Percentiles rank a stretch among this genome's conserved stretches.
phyloP scores from a whole-genome alignment of 495 filamentous ascomycete genomes.

The Lineolata rhizophorae region DNA sequence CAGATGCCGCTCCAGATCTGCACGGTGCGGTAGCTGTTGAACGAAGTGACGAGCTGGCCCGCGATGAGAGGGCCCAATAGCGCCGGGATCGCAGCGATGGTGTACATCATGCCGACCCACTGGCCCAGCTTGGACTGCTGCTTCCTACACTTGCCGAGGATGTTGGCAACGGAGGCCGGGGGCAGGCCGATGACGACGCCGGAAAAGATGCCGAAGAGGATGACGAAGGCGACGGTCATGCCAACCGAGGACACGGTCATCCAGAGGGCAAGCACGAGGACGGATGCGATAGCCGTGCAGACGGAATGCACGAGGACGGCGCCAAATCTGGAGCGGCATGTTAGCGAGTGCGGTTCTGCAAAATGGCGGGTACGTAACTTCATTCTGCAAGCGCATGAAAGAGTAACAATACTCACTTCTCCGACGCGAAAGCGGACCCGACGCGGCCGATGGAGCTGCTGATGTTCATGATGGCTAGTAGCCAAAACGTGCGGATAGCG shows the following conservation, averaged over 20 bases:
- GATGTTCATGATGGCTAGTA: slow-evolving; percentile 22
- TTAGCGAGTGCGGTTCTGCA: not conserved
- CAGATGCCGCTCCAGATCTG: slow-evolving; percentile 16
- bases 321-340: slow-evolving; percentile 9
- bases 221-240: slow-evolving; percentile 18
- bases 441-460: slow-evolving; percentile 18
- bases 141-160: slow-evolving; percentile 10
- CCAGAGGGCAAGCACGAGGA: slow-evolving; percentile 20
- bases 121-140: slow-evolving; percentile 17
- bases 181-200: slow-evolving; percentile 22
- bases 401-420: slow-evolving; percentile 6
- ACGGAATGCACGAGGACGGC: slow-evolving; percentile 18
- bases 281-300: slow-evolving; percentile 12
- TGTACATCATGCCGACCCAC: slow-evolving; percentile 26
- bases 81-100: slow-evolving; percentile 13
- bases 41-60: slow-evolving; percentile 15
- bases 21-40: slow-evolving; percentile 9
- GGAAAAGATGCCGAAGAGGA: slow-evolving; percentile 19
- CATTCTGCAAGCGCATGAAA: too few relatives aligned
- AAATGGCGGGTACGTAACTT: too few relatives aligned
- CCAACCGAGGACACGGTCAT: slow-evolving; percentile 8
- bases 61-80: slow-evolving; percentile 21
- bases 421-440: slow-evolving; percentile 11
- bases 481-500: slow-evolving; percentile 20
- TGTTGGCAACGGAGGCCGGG: slow-evolving; percentile 19